Evolutionary conservation across 257 asterid species (phyloP).

Genomic region (Nicotiana tomentosiformis): DNA sequence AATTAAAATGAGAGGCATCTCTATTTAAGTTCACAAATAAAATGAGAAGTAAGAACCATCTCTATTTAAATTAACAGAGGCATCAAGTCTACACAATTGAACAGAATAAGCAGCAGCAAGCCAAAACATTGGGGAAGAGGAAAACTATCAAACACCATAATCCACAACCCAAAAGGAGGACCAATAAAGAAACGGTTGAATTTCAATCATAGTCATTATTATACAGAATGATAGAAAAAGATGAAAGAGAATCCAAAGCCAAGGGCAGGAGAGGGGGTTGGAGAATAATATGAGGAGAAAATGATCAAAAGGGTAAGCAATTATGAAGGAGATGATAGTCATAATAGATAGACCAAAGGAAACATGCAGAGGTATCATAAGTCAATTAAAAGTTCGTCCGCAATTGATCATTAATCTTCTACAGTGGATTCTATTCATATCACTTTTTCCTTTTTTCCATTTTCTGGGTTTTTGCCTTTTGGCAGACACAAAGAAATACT

Average conservation of each 20-base stretch:
- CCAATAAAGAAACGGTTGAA: too few relatives aligned
- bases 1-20: neutral
- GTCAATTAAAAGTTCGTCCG: slow-evolving; percentile 18
- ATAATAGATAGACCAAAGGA: neutral
- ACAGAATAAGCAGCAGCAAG: neutral
- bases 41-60: neutral
- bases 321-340: slow-evolving; percentile 1
- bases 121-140: neutral
- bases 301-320: neutral
- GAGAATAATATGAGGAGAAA: neutral
- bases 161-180: too few relatives aligned
- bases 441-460: neutral
- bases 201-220: neutral
- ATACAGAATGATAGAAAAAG: neutral
- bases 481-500: neutral
- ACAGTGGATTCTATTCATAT: slow-evolving; percentile 3
- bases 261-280: neutral
- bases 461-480: neutral
- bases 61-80: neutral
- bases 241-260: slow-evolving; percentile 7
- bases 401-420: slow-evolving; percentile 15
- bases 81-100: neutral
- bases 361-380: slow-evolving; percentile 20
- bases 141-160: too few relatives aligned
- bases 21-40: too few relatives aligned